phyloP scores from a whole-genome alignment of 148 eudicot species.

The Rheum nobile region DNA sequence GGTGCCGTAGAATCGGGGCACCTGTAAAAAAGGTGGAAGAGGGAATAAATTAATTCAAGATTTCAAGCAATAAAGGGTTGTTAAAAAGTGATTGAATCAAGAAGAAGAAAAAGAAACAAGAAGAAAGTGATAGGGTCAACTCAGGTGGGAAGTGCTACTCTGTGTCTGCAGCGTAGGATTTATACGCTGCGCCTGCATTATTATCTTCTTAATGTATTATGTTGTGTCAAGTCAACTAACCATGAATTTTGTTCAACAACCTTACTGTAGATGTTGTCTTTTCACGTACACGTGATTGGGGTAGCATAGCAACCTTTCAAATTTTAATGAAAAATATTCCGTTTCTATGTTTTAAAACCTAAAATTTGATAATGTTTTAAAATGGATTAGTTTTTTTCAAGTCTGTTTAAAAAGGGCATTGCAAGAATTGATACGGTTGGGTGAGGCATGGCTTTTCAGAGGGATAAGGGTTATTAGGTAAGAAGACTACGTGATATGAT shows the following conservation, averaged over 20 bases:
- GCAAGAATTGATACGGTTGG: neutral
- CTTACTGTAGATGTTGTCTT: neutral
- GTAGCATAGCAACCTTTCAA: neutral
- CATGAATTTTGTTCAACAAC: neutral
- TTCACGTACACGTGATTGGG: neutral
- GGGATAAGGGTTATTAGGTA: neutral
- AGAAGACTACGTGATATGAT: neutral
- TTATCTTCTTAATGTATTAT: neutral
- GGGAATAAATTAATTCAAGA: neutral
- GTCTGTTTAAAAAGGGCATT: neutral
- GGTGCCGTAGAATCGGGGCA: conserved; percentile 3
- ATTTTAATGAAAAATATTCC: neutral
- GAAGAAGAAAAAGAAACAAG: neutral
- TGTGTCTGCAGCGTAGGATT: neutral
- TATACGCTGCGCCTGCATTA: neutral
- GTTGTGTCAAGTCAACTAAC: neutral
- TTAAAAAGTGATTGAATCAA: neutral
- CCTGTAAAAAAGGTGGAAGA: neutral
- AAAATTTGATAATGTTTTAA: neutral
- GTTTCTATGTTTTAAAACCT: neutral
- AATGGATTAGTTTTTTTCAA: neutral
- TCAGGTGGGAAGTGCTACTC: neutral
- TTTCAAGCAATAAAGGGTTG: neutral
- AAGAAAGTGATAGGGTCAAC: neutral
- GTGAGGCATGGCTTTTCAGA: neutral